These are phyloP conservation scores for Nematodospora anomalae DNA, from an alignment of 1,139 yeast genomes.

Conservation along the genomic window DNA sequence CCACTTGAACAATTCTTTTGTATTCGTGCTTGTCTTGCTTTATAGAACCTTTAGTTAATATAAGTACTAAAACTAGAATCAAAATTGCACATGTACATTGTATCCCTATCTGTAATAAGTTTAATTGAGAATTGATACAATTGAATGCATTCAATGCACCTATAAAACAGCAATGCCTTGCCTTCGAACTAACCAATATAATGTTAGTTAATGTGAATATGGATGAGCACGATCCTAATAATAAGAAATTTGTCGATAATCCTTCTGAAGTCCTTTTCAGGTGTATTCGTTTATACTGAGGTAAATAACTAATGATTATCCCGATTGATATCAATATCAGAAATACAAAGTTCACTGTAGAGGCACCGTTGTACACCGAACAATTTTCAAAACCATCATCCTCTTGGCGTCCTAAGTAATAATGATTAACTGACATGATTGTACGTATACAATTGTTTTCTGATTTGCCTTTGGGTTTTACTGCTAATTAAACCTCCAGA, in stretches of 20 bases:
- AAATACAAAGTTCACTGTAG: conserved; percentile 46
- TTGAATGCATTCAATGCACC: conserved; percentile 50
- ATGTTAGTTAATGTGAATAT: conserved; percentile 70
- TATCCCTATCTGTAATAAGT: conserved; percentile 65
- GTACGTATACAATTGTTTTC: background rate
- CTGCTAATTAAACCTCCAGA: too few species aligned
- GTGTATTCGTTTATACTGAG: conserved; percentile 69
- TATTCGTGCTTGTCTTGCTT: conserved; percentile 50
- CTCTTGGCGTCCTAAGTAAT: background rate
- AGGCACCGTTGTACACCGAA: conserved; percentile 45
- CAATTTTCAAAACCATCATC: conserved; percentile 27
- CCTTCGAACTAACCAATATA: conserved; percentile 55
- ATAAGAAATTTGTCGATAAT: conserved; percentile 67
- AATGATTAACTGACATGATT: background rate
- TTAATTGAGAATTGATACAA: conserved; percentile 69
- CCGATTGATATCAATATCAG: conserved; percentile 62
- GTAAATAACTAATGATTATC: conserved; percentile 70
- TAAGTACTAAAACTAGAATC: conserved; percentile 56
- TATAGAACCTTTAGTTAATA: conserved; percentile 44
- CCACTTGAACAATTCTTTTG: conserved; percentile 41
- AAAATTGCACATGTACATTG: conserved; percentile 67
- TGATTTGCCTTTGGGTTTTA: background rate
- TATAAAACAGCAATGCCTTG: conserved; percentile 51
- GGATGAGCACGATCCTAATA: conserved; percentile 74
- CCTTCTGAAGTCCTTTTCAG: conserved; percentile 72